Evolutionary conservation across 1,284 basidiomycete genomes (phyloP).

Genomic region (Ustilago xerochloae): DNA sequence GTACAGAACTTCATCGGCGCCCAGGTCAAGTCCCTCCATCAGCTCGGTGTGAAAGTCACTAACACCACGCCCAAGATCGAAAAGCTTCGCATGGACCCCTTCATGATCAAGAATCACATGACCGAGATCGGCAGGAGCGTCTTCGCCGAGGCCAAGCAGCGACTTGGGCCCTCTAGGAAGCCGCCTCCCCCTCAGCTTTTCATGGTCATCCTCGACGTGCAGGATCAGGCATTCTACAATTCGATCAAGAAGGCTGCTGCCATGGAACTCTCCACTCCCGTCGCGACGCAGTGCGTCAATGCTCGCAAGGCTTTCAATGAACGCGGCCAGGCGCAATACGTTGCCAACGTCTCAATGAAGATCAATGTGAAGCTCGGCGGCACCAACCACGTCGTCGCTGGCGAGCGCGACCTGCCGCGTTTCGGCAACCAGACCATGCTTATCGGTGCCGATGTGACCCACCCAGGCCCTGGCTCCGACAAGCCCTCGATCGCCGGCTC

Average conservation of each 20-base stretch:
- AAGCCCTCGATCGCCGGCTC: conserved; percentile 71
- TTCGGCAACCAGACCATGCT: conserved; percentile 68
- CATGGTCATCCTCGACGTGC: conserved; percentile 44
- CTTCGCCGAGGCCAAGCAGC: conserved; percentile 15
- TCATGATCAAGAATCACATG: conserved; percentile 17
- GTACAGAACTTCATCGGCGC: conserved; percentile 20
- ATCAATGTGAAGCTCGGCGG: conserved; percentile 71
- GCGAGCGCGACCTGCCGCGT: conserved; percentile 57
- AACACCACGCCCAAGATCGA: conserved; percentile 14
- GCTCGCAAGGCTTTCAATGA: conserved; percentile 49
- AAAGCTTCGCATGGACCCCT: not conserved
- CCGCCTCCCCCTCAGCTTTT: conserved; percentile 51
- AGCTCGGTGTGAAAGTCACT: conserved; percentile 36
- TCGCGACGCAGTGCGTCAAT: conserved; percentile 66
- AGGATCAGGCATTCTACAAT: conserved; percentile 68
- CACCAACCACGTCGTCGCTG: conserved; percentile 64
- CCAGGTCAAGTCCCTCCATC: conserved; percentile 15
- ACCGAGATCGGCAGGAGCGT: conserved; percentile 12
- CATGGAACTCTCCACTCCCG: conserved; percentile 63
- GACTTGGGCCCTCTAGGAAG: not conserved
- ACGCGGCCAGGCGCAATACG: conserved; percentile 69
- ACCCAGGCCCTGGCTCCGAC: conserved; percentile 61
- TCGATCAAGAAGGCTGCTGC: conserved; percentile 69
- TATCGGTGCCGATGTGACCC: conserved; percentile 69
- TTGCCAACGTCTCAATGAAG: conserved; percentile 68